Evolutionary conservation across 179 eudicot genomes (phyloP).

Genomic region (Gypsophila paniculata): DNA sequence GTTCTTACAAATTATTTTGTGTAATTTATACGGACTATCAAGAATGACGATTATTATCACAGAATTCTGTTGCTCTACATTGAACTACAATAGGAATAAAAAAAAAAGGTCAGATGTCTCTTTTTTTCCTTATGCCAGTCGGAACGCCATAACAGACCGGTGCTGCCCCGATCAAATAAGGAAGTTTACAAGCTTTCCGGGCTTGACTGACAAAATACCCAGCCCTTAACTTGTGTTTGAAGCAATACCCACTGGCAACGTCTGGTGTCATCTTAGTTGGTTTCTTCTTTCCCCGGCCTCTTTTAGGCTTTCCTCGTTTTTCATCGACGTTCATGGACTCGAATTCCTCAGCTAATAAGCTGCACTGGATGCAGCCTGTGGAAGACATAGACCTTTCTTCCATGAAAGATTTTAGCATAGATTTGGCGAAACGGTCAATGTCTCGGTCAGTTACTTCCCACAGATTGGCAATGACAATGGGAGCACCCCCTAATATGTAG

Average conservation of each 20-base stretch:
- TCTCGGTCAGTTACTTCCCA: constrained; percentile 97
- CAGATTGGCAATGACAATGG: constrained; percentile 77
- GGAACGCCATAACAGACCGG: constrained; percentile 99
- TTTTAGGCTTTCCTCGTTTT: constrained; percentile 39
- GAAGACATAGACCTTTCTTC: constrained; percentile 59
- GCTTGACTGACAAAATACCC: constrained; percentile 81
- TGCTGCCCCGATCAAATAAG: constrained; percentile 76
- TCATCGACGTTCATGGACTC: constrained; percentile 41
- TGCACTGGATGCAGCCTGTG: constrained; percentile 55
- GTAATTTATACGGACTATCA: no score
- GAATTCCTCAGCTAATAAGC: constrained; percentile 43
- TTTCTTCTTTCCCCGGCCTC: constrained; percentile 40
- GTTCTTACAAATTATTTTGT: no score
- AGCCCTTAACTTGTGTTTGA: constrained; percentile 61
- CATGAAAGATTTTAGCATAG: constrained; percentile 64
- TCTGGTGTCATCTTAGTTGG: constrained; percentile 20
- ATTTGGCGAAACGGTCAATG: constrained; percentile 86
- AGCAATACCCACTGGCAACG: constrained; percentile 25
- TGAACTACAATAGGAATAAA: no score
- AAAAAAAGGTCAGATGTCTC: constrained; percentile 20
- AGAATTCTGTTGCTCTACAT: no score
- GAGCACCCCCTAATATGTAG: constrained; percentile 83
- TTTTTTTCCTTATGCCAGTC: constrained; percentile 63
- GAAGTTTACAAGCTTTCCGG: constrained; percentile 67
- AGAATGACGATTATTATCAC: no score